Evolutionary conservation across 345 rosid species (phyloP).

Genomic region (Eucalyptus virginea): DNA sequence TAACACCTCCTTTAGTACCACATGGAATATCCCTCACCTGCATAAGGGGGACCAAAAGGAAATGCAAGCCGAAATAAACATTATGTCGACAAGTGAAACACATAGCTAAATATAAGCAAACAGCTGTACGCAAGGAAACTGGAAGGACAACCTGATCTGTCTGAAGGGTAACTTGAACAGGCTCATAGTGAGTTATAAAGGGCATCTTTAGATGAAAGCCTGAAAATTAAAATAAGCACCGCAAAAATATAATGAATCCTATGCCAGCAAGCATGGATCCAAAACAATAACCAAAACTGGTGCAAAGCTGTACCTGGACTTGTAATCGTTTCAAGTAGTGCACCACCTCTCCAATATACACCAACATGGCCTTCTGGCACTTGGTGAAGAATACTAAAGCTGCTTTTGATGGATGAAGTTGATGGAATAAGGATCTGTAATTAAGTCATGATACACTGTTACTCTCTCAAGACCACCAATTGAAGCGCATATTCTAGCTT

Average conservation of each 20-base stretch:
- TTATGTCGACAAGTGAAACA: background rate
- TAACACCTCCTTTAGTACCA: slow-evolving; percentile 93
- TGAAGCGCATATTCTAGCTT: background rate
- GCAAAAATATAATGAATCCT: background rate
- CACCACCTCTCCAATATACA: slow-evolving; percentile 95
- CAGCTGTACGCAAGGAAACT: background rate
- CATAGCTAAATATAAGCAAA: background rate
- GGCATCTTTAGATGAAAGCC: slow-evolving; percentile 86
- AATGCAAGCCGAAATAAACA: background rate
- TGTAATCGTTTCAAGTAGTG: slow-evolving; percentile 50
- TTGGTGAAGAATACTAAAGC: slow-evolving; percentile 61
- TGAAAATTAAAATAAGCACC: slow-evolving; percentile 1
- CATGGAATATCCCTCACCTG: slow-evolving; percentile 93
- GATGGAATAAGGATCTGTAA: slow-evolving; percentile 43
- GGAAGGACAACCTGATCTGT: slow-evolving; percentile 53
- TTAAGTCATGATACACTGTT: background rate
- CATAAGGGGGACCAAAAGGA: background rate
- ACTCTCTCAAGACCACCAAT: background rate
- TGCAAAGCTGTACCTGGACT: slow-evolving; percentile 41
- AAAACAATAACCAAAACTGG: background rate
- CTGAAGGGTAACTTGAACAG: slow-evolving; percentile 95
- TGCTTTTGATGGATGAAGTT: slow-evolving; percentile 4
- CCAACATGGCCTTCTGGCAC: slow-evolving; percentile 97
- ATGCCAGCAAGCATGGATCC: background rate
- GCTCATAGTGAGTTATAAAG: slow-evolving; percentile 65